These are phyloP conservation scores for Thermothielavioides terrestris DNA, from an alignment of 495 filamentous ascomycete species.

Conservation along the genomic window DNA sequence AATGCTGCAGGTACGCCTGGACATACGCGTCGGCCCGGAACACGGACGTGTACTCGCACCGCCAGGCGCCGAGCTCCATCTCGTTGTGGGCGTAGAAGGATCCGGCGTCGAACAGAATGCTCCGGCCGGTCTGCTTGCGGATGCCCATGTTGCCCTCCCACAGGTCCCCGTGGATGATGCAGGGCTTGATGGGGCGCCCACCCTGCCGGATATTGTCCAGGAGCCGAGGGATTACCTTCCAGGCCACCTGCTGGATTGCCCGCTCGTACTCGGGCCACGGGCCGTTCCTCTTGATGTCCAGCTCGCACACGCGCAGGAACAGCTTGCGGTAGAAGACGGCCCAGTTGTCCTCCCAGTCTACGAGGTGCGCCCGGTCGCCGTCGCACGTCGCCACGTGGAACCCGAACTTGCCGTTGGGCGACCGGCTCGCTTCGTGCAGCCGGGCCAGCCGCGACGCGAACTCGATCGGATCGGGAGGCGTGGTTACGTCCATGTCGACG, in stretches of 20 bases:
- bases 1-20: not conserved
- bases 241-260: not conserved
- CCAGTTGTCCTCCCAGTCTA: constrained; percentile 21
- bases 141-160: constrained; percentile 29
- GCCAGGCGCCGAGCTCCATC: constrained; percentile 34
- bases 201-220: constrained; percentile 22
- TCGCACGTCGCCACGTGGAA: constrained; percentile 18
- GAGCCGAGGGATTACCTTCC: constrained; percentile 26
- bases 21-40: not conserved
- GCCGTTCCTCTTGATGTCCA: constrained; percentile 16
- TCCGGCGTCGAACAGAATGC: constrained; percentile 34
- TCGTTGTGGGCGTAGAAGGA: constrained; percentile 38
- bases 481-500: constrained; percentile 8
- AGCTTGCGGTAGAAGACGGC: constrained; percentile 18
- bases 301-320: constrained; percentile 3
- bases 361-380: constrained; percentile 2
- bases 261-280: constrained; percentile 14
- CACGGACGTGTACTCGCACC: constrained; percentile 4
- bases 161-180: constrained; percentile 30
- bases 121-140: constrained; percentile 15
- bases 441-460: not conserved
- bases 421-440: constrained; percentile 5
- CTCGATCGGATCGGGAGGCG: constrained; percentile 3
- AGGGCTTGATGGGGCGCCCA: constrained; percentile 24
- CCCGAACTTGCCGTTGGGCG: constrained; percentile 15